A percentile compares a stretch with the other conserved stretches of the same genome.
These are phyloP conservation scores for Trichaptum fuscoviolaceum DNA, from an alignment of 768 basidiomycete species.

Conservation along the genomic window DNA sequence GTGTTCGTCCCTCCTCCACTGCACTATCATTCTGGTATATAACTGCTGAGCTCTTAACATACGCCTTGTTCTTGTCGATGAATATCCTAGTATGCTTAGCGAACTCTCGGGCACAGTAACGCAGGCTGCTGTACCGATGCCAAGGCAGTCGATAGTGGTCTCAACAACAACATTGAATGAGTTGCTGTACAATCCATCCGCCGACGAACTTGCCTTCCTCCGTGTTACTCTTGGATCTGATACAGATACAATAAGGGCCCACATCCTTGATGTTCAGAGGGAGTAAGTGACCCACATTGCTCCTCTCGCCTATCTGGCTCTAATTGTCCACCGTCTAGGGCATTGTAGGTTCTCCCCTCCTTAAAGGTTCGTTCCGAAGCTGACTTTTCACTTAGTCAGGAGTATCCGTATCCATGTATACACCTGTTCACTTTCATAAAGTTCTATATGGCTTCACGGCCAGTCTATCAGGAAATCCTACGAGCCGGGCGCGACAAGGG, in stretches of 20 bases:
- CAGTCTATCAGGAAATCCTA: slow-evolving; percentile 23
- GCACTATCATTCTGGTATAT: no score
- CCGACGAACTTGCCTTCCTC: slow-evolving; percentile 16
- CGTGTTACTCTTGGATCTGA: slow-evolving; percentile 18
- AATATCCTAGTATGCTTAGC: neutral
- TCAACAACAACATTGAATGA: neutral
- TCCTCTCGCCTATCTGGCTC: neutral
- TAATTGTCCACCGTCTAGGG: slow-evolving; percentile 13
- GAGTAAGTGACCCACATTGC: slow-evolving; percentile 2
- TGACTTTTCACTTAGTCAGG: slow-evolving; percentile 11
- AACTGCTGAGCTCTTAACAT: no score
- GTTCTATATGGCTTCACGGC: slow-evolving; percentile 23
- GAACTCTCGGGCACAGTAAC: neutral
- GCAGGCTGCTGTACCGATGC: neutral
- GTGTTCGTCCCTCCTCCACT: no score
- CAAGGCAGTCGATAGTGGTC: neutral
- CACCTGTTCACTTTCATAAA: slow-evolving; percentile 26
- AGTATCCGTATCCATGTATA: slow-evolving; percentile 29
- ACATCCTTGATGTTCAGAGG: slow-evolving; percentile 22
- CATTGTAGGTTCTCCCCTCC: slow-evolving; percentile 21
- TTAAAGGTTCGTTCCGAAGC: neutral
- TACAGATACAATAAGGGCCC: slow-evolving; percentile 16
- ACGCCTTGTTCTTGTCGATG: no score
- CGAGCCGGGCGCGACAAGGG: slow-evolving; percentile 16
- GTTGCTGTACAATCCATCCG: neutral